Evolutionary conservation across 345 rosid species (phyloP), one percentile per base, ranked within the genome.

Genomic region (Rhodamnia argentea): DNA sequence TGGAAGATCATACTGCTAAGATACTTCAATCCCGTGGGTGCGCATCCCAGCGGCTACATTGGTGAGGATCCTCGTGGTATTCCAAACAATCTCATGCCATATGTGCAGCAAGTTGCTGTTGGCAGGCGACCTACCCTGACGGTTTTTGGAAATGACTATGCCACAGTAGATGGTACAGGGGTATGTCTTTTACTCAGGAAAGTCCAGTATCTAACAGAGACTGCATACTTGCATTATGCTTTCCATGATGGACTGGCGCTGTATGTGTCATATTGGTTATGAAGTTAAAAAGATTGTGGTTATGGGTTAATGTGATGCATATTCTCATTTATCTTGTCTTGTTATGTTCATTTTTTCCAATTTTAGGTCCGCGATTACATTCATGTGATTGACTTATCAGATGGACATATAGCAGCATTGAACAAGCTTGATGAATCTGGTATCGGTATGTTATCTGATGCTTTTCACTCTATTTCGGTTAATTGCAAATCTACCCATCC

Each of bases 71-170:
- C 99, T 51, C 90, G 92, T 87, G 99, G 99, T 83, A 92, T 92
- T 87, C 99, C 99, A 57, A 97, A 97, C 92, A 97, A 97, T 89
- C 99, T 97, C 91, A 97, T 97, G 99, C 99, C 99, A 82, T 97
- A 92, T 59, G 96, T 96, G 88, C 98, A 96, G 90, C 99, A 97
- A 92, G 98, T 97, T 86, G 98, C 96, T 86, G 98, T 97, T 89
- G 98, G 98, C 59, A 94, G 99, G 91, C 93, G 94, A 15, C 93
- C 94, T 52, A 92, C 94, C 62, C 88, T 97, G 24, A 95, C 95
- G 18, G 94, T 97, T 16, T 97, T 89, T 84, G 99, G 99, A 91
- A 93, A 78, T 75, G 99, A 97, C 87, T 97, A 97, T 87, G 85
- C 90, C 37, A 96, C 99, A 23, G 94, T 92, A 88, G 99, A 97